These are phyloP conservation scores for Neofusicoccum parvum DNA, from an alignment of 2,329 filamentous ascomycete species.

Conservation along the genomic window DNA sequence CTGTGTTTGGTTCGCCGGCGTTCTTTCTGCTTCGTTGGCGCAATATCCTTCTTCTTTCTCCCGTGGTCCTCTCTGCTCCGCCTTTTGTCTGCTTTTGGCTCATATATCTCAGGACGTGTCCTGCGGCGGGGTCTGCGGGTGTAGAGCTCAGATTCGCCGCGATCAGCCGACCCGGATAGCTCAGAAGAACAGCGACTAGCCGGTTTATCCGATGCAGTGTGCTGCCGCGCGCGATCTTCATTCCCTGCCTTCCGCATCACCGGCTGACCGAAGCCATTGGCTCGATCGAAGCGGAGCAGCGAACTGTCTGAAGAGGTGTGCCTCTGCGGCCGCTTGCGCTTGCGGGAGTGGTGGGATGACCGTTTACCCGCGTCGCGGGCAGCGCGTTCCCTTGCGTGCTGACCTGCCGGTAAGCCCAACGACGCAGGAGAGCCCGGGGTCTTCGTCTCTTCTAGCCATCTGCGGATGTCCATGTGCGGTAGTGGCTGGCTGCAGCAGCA, in stretches of 20 bases:
- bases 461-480: constrained; percentile 46
- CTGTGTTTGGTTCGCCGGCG: constrained; percentile 41
- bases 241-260: constrained; percentile 10
- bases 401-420: constrained; percentile 28
- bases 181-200: constrained; percentile 13
- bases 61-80: constrained; percentile 28
- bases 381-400: constrained; percentile 27
- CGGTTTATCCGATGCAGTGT: constrained; percentile 17
- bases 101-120: constrained; percentile 50
- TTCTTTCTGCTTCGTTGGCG: constrained; percentile 33
- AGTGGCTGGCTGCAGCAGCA: constrained; percentile 14
- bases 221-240: constrained; percentile 14
- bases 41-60: constrained; percentile 26
- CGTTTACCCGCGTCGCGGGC: constrained; percentile 14
- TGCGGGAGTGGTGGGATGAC: constrained; percentile 28
- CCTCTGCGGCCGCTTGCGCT: constrained; percentile 29
- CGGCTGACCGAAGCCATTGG: background rate
- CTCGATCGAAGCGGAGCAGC: constrained; percentile 30
- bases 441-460: constrained; percentile 47
- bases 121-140: constrained; percentile 49
- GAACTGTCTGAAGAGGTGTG: constrained; percentile 44
- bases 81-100: constrained; percentile 34
- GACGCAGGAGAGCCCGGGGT: constrained; percentile 30
- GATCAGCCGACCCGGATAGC: constrained; percentile 21
- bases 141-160: constrained; percentile 33